Conservation (phyloP, 495 filamentous ascomycete species). For the Penicillium daleae region DNA sequence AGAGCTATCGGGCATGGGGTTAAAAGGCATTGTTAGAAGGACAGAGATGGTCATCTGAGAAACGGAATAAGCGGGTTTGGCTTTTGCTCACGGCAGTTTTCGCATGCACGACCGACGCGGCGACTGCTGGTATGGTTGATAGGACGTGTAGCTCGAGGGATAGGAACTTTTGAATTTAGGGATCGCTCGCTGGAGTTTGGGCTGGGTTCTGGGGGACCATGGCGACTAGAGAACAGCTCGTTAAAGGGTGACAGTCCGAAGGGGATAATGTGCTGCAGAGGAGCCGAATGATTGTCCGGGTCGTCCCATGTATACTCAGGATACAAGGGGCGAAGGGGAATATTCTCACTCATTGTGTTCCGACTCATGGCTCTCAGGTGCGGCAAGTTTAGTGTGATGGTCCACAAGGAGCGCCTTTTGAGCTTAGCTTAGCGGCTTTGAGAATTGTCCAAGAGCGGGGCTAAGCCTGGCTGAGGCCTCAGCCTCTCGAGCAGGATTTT, state of each 20-base stretch:
- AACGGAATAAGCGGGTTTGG: too few species aligned
- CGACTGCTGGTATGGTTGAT: slow-evolving; percentile 37
- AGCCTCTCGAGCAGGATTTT: neutral
- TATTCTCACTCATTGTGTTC: slow-evolving; percentile 35
- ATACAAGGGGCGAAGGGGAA: slow-evolving; percentile 24
- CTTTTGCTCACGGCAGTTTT: slow-evolving; percentile 75
- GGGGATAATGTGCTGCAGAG: slow-evolving; percentile 19
- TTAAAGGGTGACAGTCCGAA: slow-evolving; percentile 15
- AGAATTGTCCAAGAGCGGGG: slow-evolving; percentile 9
- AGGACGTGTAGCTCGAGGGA: slow-evolving; percentile 37
- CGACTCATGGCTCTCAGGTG: neutral
- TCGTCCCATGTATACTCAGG: slow-evolving; percentile 25
- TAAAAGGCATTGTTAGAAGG: too few species aligned
- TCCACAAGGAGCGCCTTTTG: slow-evolving; percentile 7
- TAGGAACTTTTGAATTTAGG: slow-evolving; percentile 42
- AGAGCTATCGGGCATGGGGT: too few species aligned
- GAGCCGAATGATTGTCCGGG: slow-evolving; percentile 25
- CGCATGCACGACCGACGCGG: slow-evolving; percentile 62
- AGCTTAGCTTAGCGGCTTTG: slow-evolving; percentile 15
- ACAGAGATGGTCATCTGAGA: too few species aligned
- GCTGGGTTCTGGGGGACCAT: slow-evolving; percentile 13
- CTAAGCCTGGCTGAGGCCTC: neutral
- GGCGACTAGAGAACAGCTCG: slow-evolving; percentile 24
- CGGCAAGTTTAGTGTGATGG: slow-evolving; percentile 4
- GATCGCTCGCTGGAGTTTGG: slow-evolving; percentile 24